phyloP scores from a whole-genome alignment of 345 rosid species.

The Syzygium jambos region DNA sequence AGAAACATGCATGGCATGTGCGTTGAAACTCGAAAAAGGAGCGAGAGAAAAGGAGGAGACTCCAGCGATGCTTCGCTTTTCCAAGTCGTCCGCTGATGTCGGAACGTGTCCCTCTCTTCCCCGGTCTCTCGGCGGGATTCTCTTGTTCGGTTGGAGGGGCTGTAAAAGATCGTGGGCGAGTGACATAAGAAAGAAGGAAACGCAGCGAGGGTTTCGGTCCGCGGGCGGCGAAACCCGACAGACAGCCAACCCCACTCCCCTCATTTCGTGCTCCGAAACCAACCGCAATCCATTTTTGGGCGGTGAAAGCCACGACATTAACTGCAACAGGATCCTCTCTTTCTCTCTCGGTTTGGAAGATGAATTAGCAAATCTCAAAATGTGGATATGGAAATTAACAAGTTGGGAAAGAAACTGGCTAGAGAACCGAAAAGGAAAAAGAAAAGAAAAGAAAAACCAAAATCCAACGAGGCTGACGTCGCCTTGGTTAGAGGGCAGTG shows the following conservation, averaged over 20 bases:
- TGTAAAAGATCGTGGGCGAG: neutral
- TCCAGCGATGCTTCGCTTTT: neutral
- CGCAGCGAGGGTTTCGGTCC: neutral
- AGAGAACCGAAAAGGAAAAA: neutral
- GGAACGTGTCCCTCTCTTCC: neutral
- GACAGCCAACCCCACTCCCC: neutral
- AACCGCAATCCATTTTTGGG: neutral
- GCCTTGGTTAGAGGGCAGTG: neutral
- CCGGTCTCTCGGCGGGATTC: neutral
- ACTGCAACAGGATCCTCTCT: neutral
- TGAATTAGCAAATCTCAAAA: neutral
- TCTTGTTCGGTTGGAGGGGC: neutral
- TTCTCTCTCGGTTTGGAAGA: neutral
- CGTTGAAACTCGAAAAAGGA: neutral
- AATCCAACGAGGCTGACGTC: accelerated
- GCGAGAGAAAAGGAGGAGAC: neutral
- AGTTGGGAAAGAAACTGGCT: neutral
- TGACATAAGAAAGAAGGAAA: neutral
- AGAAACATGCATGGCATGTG: neutral
- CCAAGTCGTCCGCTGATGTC: neutral
- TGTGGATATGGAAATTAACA: neutral
- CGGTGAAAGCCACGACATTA: neutral
- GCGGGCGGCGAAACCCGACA: too few relatives aligned
- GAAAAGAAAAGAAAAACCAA: neutral
- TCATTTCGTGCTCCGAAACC: neutral